phyloP scores from a whole-genome alignment of 352 stramenopile genomes.

The Achlya hypogyna region DNA sequence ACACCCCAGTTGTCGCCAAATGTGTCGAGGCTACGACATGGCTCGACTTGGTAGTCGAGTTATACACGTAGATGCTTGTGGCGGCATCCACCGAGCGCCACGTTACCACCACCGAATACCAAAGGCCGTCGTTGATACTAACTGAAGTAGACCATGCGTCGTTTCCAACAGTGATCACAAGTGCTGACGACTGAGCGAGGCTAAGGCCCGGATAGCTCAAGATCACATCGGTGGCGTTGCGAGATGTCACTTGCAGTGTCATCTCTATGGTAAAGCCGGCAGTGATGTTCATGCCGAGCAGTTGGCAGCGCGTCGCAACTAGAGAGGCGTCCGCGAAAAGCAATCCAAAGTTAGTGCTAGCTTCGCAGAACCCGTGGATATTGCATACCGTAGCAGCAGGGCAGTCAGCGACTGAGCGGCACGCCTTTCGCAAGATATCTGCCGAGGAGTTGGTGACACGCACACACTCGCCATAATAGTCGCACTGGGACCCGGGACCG shows the following conservation, averaged over 20 bases:
- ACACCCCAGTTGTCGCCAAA: neutral
- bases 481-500: neutral
- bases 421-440: no score
- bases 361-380: neutral
- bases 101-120: neutral
- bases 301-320: neutral
- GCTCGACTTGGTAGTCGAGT: neutral
- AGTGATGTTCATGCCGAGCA: neutral
- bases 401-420: neutral
- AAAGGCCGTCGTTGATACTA: conserved; percentile 3
- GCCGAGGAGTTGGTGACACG: neutral
- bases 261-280: conserved; percentile 9
- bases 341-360: neutral
- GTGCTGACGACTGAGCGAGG: neutral
- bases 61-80: neutral
- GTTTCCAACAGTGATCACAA: neutral
- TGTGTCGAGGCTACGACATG: neutral
- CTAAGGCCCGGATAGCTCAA: conserved; percentile 3
- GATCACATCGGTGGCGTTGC: neutral
- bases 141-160: neutral
- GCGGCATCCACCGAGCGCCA: neutral
- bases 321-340: neutral
- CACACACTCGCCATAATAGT: neutral
- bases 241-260: neutral
- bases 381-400: neutral